Evolutionary conservation across 1,284 basidiomycete species (phyloP).

Genomic region (Pseudozyma tsukubaensis): DNA sequence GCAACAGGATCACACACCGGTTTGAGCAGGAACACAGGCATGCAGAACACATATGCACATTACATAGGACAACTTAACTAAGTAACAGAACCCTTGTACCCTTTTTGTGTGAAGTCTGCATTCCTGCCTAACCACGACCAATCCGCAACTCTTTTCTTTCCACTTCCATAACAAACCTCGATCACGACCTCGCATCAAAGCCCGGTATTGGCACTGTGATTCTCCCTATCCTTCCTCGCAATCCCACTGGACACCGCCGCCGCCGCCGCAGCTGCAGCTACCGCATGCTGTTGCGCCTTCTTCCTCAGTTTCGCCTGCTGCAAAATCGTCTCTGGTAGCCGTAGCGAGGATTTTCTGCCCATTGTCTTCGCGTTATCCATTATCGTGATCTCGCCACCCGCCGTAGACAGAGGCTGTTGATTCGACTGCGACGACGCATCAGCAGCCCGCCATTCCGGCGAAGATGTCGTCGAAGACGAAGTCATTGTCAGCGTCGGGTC

Average conservation of each 20-base stretch:
- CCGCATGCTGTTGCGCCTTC: constrained; percentile 19
- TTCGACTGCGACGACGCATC: constrained; percentile 12
- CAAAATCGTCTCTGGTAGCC: constrained; percentile 29
- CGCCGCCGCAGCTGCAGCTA: constrained; percentile 20
- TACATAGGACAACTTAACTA: no score
- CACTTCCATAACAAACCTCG: no score
- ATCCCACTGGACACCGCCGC: constrained; percentile 34
- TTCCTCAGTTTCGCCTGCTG: constrained; percentile 21
- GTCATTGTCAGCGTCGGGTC: background rate
- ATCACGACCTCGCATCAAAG: no score
- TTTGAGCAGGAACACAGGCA: no score
- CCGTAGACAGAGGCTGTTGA: background rate
- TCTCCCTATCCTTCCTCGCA: constrained; percentile 35
- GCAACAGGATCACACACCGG: no score
- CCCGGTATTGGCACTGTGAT: constrained; percentile 1
- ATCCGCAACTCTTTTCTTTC: no score
- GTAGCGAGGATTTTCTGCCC: constrained; percentile 3
- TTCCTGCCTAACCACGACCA: no score
- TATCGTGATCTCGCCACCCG: constrained; percentile 22
- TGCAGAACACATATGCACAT: no score
- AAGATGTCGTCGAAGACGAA: background rate
- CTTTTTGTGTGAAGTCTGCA: no score
- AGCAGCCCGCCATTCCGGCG: constrained; percentile 19
- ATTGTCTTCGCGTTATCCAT: constrained; percentile 18
- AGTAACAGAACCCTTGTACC: no score